phyloP scores from a whole-genome alignment of 495 filamentous ascomycete genomes.

The Xylaria palmicola region DNA sequence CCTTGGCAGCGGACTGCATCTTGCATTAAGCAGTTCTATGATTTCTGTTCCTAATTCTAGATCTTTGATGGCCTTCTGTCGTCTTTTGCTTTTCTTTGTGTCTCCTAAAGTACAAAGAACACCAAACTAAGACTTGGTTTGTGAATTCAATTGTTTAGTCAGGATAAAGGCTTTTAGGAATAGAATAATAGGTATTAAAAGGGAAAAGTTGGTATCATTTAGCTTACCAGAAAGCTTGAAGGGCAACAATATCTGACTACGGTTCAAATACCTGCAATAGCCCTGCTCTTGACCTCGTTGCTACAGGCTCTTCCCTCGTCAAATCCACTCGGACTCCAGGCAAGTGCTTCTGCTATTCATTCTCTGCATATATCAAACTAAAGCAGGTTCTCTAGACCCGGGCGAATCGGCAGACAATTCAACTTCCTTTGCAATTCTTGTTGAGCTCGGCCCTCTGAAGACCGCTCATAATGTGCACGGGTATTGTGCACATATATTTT shows the following conservation, averaged over 20 bases:
- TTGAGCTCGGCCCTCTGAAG: no score
- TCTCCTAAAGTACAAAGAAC: neutral
- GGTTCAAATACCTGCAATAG: neutral
- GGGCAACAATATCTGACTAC: neutral
- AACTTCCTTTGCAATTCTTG: no score
- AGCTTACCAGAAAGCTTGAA: neutral
- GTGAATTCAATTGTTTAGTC: conserved; percentile 5
- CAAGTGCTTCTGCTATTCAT: neutral
- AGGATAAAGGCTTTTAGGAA: neutral
- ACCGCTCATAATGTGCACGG: conserved; percentile 28
- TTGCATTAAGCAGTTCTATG: neutral
- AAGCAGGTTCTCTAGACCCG: conserved; percentile 8
- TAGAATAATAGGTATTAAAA: neutral
- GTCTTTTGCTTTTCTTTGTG: neutral
- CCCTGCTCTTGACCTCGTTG: neutral
- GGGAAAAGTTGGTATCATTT: conserved; percentile 2
- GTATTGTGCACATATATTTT: conserved; percentile 4
- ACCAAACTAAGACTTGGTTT: neutral
- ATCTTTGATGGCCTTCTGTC: neutral
- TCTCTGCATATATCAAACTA: neutral
- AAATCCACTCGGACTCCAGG: neutral
- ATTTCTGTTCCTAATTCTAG: neutral
- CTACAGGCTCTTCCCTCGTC: neutral
- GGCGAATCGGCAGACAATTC: neutral
- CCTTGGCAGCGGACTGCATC: neutral